phyloP scores from a whole-genome alignment of 306 rosid species.

The Ochetophila trinervis region DNA sequence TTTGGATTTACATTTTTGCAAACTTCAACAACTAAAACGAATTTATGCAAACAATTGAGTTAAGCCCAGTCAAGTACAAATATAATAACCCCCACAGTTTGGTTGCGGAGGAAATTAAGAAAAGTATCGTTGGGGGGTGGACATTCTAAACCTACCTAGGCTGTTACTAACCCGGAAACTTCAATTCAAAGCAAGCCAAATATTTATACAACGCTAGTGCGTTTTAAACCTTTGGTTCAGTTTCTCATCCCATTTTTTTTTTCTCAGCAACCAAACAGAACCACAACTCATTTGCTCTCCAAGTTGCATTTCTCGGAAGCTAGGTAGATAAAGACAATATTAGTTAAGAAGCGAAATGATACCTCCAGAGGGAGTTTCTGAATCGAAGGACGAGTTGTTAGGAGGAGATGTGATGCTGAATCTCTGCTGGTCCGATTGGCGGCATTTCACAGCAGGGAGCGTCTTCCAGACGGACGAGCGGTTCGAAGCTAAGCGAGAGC shows the following conservation, averaged over 20 bases:
- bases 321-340: background rate
- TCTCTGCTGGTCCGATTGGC: constrained; percentile 50
- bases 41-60: background rate
- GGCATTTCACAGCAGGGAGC: constrained; percentile 51
- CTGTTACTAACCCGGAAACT: too few species aligned
- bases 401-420: constrained; percentile 21
- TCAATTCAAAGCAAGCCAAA: too few species aligned
- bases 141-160: too few species aligned
- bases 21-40: background rate
- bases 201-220: too few species aligned
- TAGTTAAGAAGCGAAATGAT: background rate
- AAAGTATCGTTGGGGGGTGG: too few species aligned
- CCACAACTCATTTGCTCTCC: background rate
- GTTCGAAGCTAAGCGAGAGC: constrained; percentile 26
- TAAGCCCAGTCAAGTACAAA: background rate
- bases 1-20: too few species aligned
- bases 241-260: background rate
- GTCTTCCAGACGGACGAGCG: constrained; percentile 13
- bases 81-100: background rate
- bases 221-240: too few species aligned
- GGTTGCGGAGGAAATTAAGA: constrained; percentile 8
- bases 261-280: background rate
- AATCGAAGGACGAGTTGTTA: constrained; percentile 20
- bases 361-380: constrained; percentile 46
- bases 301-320: background rate